A percentile compares a stretch with the other conserved stretches of the same genome.
Conservation (phyloP, 2,329 filamentous ascomycete genomes). For the Gnomoniopsis sp. region DNA sequence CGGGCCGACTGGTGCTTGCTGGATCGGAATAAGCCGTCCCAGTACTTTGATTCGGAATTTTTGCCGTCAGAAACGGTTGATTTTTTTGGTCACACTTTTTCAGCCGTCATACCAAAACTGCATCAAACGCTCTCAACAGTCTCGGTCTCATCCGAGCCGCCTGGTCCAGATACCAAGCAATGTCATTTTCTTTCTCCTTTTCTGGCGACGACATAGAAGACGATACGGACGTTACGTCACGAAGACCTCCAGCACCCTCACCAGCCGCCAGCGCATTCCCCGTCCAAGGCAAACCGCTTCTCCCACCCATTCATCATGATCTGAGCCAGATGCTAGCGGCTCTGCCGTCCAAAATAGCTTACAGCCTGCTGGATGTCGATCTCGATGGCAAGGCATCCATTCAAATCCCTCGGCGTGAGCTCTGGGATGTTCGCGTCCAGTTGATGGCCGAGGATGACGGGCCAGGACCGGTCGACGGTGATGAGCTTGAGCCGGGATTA, state of each 20-base stretch:
- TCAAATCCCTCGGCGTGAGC: slow-evolving; percentile 66
- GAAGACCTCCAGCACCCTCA: slow-evolving; percentile 18
- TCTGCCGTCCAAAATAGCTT: slow-evolving; percentile 73
- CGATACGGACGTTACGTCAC: slow-evolving; percentile 25
- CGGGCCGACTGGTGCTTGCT: neutral
- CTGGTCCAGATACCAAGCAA: slow-evolving; percentile 9
- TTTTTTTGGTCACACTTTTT: neutral
- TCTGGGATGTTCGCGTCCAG: slow-evolving; percentile 80
- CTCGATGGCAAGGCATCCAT: slow-evolving; percentile 54
- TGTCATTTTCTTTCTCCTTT: slow-evolving; percentile 60
- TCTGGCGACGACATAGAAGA: slow-evolving; percentile 63
- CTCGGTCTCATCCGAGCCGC: too few relatives aligned
- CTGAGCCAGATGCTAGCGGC: slow-evolving; percentile 48
- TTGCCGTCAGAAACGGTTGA: too few relatives aligned
- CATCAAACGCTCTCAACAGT: neutral
- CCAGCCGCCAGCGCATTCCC: slow-evolving; percentile 52
- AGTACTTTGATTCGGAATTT: neutral
- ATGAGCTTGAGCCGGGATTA: slow-evolving; percentile 46
- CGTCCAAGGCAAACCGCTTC: slow-evolving; percentile 57
- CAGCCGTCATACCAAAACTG: neutral
- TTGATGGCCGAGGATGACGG: slow-evolving; percentile 70
- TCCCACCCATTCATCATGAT: slow-evolving; percentile 51
- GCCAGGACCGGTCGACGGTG: slow-evolving; percentile 28
- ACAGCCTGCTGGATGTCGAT: slow-evolving; percentile 56
- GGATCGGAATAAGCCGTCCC: too few relatives aligned